Evolutionary conservation across 805 yeast genomes (phyloP).

Genomic region (Metschnikowia hibisci): DNA sequence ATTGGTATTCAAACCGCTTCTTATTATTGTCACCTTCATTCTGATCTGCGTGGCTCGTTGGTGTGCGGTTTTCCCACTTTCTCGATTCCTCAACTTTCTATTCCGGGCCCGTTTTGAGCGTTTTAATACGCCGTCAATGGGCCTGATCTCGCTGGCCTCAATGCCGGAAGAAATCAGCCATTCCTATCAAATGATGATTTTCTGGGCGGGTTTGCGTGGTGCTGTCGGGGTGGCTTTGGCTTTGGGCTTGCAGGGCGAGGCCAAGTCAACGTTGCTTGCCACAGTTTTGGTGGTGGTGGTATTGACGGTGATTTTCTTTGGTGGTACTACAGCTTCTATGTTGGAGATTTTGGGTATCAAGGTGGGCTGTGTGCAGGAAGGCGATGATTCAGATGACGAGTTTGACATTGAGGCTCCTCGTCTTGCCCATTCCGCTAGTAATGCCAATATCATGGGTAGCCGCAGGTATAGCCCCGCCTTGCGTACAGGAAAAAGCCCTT

Average conservation of each 20-base stretch:
- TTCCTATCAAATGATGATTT: constrained; percentile 96
- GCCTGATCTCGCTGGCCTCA: constrained; percentile 40
- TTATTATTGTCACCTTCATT: constrained; percentile 83
- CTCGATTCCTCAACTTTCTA: constrained; percentile 77
- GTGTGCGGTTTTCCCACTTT: constrained; percentile 95
- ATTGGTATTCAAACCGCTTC: constrained; percentile 86
- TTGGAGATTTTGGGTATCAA: constrained; percentile 88
- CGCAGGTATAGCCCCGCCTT: constrained; percentile 20
- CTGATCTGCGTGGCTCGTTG: constrained; percentile 94
- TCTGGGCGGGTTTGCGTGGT: constrained; percentile 99
- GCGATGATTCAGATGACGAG: constrained; percentile 81
- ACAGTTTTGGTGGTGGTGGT: constrained; percentile 97
- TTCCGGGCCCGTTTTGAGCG: constrained; percentile 54
- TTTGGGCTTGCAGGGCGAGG: constrained; percentile 94
- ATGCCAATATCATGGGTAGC: constrained; percentile 20
- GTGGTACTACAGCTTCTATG: constrained; percentile 99
- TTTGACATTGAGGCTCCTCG: constrained; percentile 83
- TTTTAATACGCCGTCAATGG: constrained; percentile 28
- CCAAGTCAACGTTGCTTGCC: constrained; percentile 82
- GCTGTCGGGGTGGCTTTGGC: constrained; percentile 99
- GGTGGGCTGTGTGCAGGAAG: constrained; percentile 82
- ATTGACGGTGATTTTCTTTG: constrained; percentile 90
- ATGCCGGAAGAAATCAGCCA: constrained; percentile 88
- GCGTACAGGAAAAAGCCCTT: constrained; percentile 14
- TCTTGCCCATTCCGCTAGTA: constrained; percentile 17